Percentiles rank a stretch among this genome's conserved stretches.
Conservation (phyloP, 495 filamentous ascomycete genomes). For the Viridothelium virens region DNA sequence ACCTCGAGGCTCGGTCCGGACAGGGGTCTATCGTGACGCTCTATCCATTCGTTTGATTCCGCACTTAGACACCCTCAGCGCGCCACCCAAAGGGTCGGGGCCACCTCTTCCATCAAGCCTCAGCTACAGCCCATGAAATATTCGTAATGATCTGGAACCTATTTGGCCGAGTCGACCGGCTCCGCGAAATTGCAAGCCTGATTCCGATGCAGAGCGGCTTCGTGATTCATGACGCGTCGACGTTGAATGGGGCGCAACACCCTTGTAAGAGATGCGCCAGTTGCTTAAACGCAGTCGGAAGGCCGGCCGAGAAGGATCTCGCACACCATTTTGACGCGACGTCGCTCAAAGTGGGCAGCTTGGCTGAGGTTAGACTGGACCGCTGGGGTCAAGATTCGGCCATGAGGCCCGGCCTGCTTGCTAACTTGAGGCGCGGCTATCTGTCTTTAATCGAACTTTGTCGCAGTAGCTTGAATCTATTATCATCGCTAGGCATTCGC, state of each 20-base stretch:
- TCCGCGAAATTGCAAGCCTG: background rate
- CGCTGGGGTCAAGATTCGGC: background rate
- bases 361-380: background rate
- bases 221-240: constrained; percentile 11
- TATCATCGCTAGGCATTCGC: constrained; percentile 6
- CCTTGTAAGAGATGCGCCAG: background rate
- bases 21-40: constrained; percentile 3
- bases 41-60: background rate
- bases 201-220: background rate
- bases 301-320: background rate
- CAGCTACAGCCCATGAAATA: background rate
- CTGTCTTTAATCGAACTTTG: constrained; percentile 5
- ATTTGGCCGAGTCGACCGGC: background rate
- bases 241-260: constrained; percentile 6
- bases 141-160: background rate
- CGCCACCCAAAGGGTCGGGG: background rate
- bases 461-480: constrained; percentile 10
- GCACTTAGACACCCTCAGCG: background rate
- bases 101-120: background rate
- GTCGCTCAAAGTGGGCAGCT: background rate
- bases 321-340: background rate
- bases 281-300: background rate
- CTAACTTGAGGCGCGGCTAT: background rate
- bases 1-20: background rate
- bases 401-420: background rate